Percentiles rank a stretch among this genome's conserved stretches.
phyloP scores from a whole-genome alignment of 495 filamentous ascomycete species.

The Pyronema domesticum region DNA sequence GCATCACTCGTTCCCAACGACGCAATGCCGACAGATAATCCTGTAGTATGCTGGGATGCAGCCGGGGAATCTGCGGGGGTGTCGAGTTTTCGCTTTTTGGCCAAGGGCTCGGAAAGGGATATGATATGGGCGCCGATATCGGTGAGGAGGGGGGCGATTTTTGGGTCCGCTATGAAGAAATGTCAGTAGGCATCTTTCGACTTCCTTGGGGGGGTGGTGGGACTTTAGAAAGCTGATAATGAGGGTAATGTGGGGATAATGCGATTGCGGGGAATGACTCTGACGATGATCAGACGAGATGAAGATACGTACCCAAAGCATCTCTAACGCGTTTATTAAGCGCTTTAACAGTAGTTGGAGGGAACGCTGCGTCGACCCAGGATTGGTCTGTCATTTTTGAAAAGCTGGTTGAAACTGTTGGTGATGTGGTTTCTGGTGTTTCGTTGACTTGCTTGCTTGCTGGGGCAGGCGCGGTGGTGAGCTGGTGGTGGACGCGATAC shows the following conservation, averaged over 20 bases:
- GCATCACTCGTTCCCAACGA: slow-evolving; percentile 3
- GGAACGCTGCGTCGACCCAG: slow-evolving; percentile 22
- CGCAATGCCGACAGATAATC: neutral
- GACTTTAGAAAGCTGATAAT: too few species aligned
- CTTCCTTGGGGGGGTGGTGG: neutral
- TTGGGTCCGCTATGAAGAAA: slow-evolving; percentile 13
- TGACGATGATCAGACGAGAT: too few species aligned
- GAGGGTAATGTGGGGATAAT: too few species aligned
- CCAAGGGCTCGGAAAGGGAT: slow-evolving; percentile 13
- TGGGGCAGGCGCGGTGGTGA: too few species aligned
- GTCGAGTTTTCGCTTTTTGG: slow-evolving; percentile 21
- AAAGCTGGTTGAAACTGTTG: too few species aligned
- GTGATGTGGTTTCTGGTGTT: too few species aligned
- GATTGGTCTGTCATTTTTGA: slow-evolving; percentile 9
- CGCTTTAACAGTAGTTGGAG: slow-evolving; percentile 9
- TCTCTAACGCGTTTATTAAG: slow-evolving; percentile 21
- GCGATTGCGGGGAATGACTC: too few species aligned
- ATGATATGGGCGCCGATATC: slow-evolving; percentile 21
- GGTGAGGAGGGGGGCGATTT: slow-evolving; percentile 14
- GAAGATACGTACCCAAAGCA: slow-evolving; percentile 12
- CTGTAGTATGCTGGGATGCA: neutral
- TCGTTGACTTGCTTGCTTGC: too few species aligned
- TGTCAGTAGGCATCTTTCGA: neutral
- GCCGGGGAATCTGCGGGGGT: slow-evolving; percentile 11
- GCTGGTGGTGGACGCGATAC: too few species aligned